A percentile compares a stretch with the other conserved stretches of the same genome.
phyloP scores from a whole-genome alignment of 2,329 filamentous ascomycete genomes.

The Nannizziopsis arthrosporioides region DNA sequence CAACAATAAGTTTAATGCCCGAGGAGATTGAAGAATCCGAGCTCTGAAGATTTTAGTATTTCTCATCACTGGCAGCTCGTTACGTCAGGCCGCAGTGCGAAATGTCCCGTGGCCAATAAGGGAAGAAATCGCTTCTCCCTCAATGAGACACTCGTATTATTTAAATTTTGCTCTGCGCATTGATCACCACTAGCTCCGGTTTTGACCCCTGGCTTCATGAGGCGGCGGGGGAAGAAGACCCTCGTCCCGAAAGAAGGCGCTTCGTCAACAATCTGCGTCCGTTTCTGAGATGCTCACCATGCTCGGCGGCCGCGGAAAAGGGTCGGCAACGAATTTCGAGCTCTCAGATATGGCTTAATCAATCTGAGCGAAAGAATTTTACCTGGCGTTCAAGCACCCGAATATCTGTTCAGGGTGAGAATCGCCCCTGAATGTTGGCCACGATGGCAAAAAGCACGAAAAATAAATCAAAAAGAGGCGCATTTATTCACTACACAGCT shows the following conservation, averaged over 20 bases:
- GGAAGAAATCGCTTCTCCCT: not conserved
- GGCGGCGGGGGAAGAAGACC: conserved; percentile 1
- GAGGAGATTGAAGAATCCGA: not conserved
- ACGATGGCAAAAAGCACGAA: too few species aligned
- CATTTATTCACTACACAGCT: not conserved
- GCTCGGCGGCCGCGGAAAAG: too few species aligned
- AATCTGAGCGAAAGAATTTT: too few species aligned
- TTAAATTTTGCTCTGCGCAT: not conserved
- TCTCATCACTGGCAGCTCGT: not conserved
- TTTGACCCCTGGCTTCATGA: not conserved
- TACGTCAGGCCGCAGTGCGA: not conserved
- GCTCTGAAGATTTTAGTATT: not conserved
- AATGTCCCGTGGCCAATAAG: conserved; percentile 5
- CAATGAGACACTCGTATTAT: not conserved
- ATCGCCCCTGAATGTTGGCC: too few species aligned
- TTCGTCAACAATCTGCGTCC: too few species aligned
- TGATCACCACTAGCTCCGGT: not conserved
- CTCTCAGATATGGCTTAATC: too few species aligned
- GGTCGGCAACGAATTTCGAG: too few species aligned
- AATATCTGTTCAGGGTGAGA: too few species aligned
- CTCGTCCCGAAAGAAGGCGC: not conserved
- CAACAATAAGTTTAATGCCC: not conserved
- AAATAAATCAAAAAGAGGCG: too few species aligned
- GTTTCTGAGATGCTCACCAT: too few species aligned
- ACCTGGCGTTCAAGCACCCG: too few species aligned